Percentiles rank a stretch among this genome's conserved stretches.
phyloP scores from a whole-genome alignment of 1,139 yeast species.

The Yamadazyma dendronema region DNA sequence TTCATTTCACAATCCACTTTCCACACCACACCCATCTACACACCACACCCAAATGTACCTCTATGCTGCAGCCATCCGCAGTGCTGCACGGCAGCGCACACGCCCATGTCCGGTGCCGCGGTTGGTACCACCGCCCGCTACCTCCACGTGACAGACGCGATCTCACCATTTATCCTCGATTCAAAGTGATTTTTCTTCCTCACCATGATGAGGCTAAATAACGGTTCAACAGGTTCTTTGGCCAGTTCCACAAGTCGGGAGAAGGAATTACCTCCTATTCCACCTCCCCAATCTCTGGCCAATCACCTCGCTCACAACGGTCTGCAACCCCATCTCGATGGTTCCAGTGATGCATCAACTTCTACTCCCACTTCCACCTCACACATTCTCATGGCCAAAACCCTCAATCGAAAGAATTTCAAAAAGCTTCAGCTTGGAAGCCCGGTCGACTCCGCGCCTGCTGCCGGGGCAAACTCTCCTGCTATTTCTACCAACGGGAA shows the following conservation, averaged over 20 bases:
- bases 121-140: too few species aligned
- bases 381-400: conserved; percentile 47
- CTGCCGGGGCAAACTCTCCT: too few species aligned
- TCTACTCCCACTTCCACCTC: conserved; percentile 2
- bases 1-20: too few species aligned
- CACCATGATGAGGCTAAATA: conserved; percentile 3
- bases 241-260: conserved; percentile 15
- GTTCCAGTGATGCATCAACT: neutral
- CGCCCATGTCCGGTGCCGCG: too few species aligned
- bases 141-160: neutral
- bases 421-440: conserved; percentile 47
- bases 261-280: conserved; percentile 42
- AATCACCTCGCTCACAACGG: neutral
- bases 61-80: too few species aligned
- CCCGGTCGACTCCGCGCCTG: conserved; percentile 3
- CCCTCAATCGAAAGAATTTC: conserved; percentile 70
- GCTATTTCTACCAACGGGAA: too few species aligned
- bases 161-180: neutral
- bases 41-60: too few species aligned
- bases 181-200: neutral
- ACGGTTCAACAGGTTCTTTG: conserved; percentile 2
- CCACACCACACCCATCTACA: too few species aligned
- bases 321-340: neutral
- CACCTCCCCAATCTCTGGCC: conserved; percentile 12
- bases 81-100: too few species aligned